Percentiles rank a stretch among this genome's conserved stretches.
Evolutionary conservation across 176 grass and related monocot genomes (phyloP).

Genomic region (Panicum miliaceum): DNA sequence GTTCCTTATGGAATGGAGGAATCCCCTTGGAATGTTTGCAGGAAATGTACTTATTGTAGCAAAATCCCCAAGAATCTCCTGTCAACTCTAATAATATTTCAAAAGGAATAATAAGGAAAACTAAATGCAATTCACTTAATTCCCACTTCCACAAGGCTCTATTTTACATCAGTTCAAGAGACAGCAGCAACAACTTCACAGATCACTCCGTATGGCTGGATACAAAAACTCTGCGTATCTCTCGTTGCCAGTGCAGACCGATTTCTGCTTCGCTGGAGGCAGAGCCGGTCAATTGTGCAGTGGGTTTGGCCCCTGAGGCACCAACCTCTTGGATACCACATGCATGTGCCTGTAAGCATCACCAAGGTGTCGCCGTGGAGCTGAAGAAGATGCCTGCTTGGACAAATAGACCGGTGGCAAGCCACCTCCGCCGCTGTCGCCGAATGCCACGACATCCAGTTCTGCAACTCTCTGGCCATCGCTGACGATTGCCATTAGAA

Average conservation of each 20-base stretch:
- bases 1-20: background rate
- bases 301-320: slow-evolving; percentile 84
- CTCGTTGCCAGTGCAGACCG: background rate
- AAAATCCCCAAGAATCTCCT: too few relatives aligned
- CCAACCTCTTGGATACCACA: slow-evolving; percentile 64
- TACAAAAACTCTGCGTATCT: background rate
- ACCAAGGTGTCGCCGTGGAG: background rate
- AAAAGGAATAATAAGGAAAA: background rate
- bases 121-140: background rate
- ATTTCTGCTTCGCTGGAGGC: background rate
- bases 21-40: background rate
- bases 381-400: background rate
- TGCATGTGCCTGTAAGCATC: slow-evolving; percentile 23
- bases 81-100: background rate
- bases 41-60: too few relatives aligned
- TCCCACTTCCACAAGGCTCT: background rate
- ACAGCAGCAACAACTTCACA: background rate
- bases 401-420: slow-evolving; percentile 9
- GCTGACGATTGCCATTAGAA: slow-evolving; percentile 40
- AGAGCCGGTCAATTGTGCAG: slow-evolving; percentile 70
- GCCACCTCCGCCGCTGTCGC: background rate
- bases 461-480: slow-evolving; percentile 36
- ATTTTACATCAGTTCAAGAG: slow-evolving; percentile 16
- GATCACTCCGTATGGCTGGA: background rate
- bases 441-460: background rate